phyloP scores from a whole-genome alignment of 2,329 filamentous ascomycete species.

The Mycosphaerella arachidis region DNA sequence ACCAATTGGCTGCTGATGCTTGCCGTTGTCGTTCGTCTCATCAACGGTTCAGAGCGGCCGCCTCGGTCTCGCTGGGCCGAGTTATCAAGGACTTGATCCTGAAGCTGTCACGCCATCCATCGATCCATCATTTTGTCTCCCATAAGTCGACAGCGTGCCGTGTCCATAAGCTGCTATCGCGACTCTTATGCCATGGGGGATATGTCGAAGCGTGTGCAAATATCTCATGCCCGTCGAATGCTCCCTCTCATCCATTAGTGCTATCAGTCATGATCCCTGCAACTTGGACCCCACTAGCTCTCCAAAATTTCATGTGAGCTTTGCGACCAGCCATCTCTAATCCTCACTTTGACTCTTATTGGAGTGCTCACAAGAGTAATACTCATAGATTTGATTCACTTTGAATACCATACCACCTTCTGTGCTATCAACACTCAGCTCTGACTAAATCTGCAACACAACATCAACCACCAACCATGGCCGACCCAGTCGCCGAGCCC shows the following conservation, averaged over 20 bases:
- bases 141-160: too few relatives aligned
- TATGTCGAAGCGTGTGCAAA: neutral
- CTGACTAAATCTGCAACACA: neutral
- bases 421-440: neutral
- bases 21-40: neutral
- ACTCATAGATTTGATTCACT: neutral
- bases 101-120: too few relatives aligned
- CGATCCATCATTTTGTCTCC: too few relatives aligned
- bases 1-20: too few relatives aligned
- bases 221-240: neutral
- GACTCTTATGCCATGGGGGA: neutral
- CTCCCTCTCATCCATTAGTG: neutral
- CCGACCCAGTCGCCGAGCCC: slow-evolving; percentile 19
- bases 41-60: neutral
- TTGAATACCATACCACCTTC: neutral
- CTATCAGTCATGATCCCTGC: neutral
- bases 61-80: neutral
- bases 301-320: neutral
- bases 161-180: too few relatives aligned
- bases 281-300: neutral
- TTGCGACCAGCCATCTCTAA: neutral
- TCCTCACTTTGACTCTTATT: neutral
- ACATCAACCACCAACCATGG: slow-evolving; percentile 15
- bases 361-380: neutral
- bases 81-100: too few relatives aligned